phyloP scores from a whole-genome alignment of 2,329 filamentous ascomycete species.

The Pseudocercospora musae region DNA sequence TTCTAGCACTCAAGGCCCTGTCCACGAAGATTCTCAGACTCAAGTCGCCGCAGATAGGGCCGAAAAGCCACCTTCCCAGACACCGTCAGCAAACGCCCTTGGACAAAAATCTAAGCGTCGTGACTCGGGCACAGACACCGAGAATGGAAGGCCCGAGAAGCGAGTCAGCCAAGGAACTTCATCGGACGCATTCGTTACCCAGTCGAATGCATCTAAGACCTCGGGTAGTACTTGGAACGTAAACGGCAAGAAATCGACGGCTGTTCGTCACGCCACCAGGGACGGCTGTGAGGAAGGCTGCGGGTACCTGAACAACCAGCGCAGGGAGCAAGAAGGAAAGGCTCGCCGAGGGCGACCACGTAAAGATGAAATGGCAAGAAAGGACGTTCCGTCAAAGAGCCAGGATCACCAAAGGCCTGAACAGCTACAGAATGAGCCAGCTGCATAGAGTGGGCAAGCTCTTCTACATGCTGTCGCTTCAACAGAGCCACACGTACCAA shows the following conservation, averaged over 20 bases:
- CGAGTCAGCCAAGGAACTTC: not conserved
- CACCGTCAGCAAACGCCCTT: not conserved
- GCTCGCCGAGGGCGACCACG: conserved; percentile 6
- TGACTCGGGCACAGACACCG: not conserved
- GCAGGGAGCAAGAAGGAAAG: not conserved
- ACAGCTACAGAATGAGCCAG: not conserved
- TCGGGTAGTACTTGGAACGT: not conserved
- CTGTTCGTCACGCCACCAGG: not conserved
- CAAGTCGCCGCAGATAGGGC: not conserved
- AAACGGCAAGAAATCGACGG: not conserved
- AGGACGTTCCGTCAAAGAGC: not conserved
- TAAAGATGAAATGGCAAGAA: not conserved
- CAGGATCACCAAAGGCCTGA: not conserved
- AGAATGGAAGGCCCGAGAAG: not conserved
- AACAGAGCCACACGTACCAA: not conserved
- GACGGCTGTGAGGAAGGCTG: not conserved
- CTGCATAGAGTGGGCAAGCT: not conserved
- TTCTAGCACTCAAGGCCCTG: not conserved
- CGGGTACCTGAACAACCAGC: conserved; percentile 1
- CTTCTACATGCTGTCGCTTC: not conserved
- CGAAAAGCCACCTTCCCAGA: not conserved
- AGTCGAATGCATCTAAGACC: not conserved
- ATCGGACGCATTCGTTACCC: not conserved
- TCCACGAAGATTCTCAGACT: not conserved
- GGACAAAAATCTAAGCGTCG: not conserved